Percentiles rank a stretch among this genome's conserved stretches.
Evolutionary conservation across 768 basidiomycete species (phyloP).

Genomic region (Tulasnella sp.): DNA sequence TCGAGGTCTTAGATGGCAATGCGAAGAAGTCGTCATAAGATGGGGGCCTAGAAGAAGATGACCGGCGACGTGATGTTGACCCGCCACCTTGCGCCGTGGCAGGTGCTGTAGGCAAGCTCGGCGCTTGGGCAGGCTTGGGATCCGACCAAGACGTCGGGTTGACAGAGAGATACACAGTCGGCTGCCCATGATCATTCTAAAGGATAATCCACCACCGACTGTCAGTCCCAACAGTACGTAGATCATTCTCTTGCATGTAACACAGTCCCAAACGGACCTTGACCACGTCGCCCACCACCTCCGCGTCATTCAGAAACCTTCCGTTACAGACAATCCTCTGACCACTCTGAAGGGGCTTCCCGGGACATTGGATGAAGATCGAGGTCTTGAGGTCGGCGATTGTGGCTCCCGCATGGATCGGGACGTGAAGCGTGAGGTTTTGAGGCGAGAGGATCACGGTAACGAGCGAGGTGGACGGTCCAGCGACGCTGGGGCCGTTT

Average conservation of each 20-base stretch:
- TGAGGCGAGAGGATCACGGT: constrained; percentile 3
- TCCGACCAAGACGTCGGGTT: constrained; percentile 11
- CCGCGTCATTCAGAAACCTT: constrained; percentile 6
- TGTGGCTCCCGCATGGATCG: constrained; percentile 1
- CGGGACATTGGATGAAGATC: not conserved
- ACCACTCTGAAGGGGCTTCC: constrained; percentile 4
- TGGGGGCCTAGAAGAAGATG: not conserved
- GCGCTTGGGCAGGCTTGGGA: not conserved
- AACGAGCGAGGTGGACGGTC: not conserved
- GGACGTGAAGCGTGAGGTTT: constrained; percentile 1
- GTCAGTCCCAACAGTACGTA: too few species aligned
- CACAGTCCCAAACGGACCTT: not conserved
- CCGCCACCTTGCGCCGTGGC: not conserved
- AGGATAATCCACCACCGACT: not conserved
- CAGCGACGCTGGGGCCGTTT: not conserved
- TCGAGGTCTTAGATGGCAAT: not conserved
- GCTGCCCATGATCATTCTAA: constrained; percentile 1
- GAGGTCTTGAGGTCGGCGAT: constrained; percentile 12
- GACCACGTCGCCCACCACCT: constrained; percentile 8
- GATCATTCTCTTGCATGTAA: too few species aligned
- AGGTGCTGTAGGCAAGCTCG: not conserved
- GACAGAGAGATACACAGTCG: constrained; percentile 6
- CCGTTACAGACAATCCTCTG: constrained; percentile 15
- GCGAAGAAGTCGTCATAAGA: not conserved
- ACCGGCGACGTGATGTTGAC: not conserved